Evolutionary conservation across 2,329 filamentous ascomycete species (phyloP).

Genomic region (Fusarium brevicatenulatum): DNA sequence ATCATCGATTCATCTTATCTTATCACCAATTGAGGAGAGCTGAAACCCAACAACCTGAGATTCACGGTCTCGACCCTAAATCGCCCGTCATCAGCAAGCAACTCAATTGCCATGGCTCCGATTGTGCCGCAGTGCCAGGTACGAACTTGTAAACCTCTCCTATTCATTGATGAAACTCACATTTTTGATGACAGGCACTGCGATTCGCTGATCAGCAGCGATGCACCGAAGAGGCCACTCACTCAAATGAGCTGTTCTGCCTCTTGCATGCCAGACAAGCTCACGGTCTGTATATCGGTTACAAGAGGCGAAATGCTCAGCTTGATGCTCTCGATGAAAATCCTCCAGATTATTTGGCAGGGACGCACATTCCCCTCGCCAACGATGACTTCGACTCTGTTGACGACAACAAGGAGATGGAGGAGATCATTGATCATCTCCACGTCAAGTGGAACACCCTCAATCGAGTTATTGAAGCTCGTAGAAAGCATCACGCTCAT

Average conservation of each 20-base stretch:
- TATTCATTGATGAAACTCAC: fast-evolving
- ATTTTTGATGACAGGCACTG: constrained; percentile 16
- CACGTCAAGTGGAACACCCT: constrained; percentile 38
- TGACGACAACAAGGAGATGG: constrained; percentile 12
- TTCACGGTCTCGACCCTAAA: neutral
- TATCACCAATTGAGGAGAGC: neutral
- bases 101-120: neutral
- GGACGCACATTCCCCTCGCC: constrained; percentile 21
- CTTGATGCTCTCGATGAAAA: constrained; percentile 35
- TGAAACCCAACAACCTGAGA: neutral
- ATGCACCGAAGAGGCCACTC: constrained; percentile 61
- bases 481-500: constrained; percentile 40
- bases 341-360: constrained; percentile 23
- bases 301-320: constrained; percentile 42
- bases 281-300: constrained; percentile 39
- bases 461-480: constrained; percentile 41
- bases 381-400: constrained; percentile 38
- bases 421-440: constrained; percentile 35
- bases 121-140: constrained; percentile 10
- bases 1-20: fast-evolving
- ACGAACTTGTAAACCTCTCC: fast-evolving
- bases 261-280: constrained; percentile 40
- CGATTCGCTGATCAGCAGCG: constrained; percentile 59
- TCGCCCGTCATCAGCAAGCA: neutral
- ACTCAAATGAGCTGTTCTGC: constrained; percentile 42